Base-by-base conservation (phyloP, 2,329 filamentous ascomycete genomes). In the Aspergillus persii region DNA sequence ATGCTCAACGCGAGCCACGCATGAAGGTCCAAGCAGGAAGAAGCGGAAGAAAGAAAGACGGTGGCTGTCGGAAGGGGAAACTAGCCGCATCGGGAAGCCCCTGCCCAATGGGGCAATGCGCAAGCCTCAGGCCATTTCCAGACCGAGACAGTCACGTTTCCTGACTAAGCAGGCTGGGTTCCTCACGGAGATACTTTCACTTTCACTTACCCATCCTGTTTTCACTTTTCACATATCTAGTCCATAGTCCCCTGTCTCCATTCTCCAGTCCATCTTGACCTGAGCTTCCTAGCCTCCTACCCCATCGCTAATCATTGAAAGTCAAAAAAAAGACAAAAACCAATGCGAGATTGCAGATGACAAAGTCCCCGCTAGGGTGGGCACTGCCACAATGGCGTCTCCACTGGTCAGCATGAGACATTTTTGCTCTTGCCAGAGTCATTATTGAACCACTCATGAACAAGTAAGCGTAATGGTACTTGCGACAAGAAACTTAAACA, bases 321-420 rank as follows among this genome's bases (percentile, higher is more conserved):
- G 18, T 23, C 18, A 23, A 23, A 23, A 23, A 23, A 18, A 41
- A 41, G 12, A 36, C 33, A 11, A 9, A 36, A 36, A 36, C 33
- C 36, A 41, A 41, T 7, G 12, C 36, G 36, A 41, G 15, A 41
- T 41, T 15, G 5, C 36, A 41, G 36, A 41, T 41, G 36, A 41
- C 36, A 11, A 41, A 15, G 15, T 41, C 36, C 36, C 47, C 12
- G 44, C 47, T 47, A 56, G 50, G 54, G 23, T 39, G 3, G 36
- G 27, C 54, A 56, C 54, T 56, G 54, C 54, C 54, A 56, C 54
- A 56, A 56, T 56, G 30, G 9, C 23, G n/a, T 54, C 46, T 18
- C 54, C 54, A 50, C 54, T 23, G 50, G 18, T 18, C 18, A 7
- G 36, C 36, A n/a, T 41, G 36, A 41, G 36, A 41, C 36, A 41